Evolutionary conservation across 2,329 filamentous ascomycete genomes (phyloP).

Genomic region (Plenodomus biglobosus): DNA sequence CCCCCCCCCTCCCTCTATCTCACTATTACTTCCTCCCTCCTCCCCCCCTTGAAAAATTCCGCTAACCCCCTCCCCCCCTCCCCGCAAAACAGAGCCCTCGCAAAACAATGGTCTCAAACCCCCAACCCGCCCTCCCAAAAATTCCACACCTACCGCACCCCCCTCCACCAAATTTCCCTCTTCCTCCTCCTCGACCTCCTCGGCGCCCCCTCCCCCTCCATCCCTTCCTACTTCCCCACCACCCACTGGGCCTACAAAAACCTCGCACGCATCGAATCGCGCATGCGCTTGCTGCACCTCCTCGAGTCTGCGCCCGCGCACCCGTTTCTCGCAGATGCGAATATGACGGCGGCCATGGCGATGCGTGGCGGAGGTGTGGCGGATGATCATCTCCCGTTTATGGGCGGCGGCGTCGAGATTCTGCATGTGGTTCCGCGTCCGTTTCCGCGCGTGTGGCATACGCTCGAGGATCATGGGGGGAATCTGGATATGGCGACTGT

Average conservation of each 20-base stretch:
- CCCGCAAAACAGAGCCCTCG: conserved; percentile 59
- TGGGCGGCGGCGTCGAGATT: conserved; percentile 81
- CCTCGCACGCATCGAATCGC: conserved; percentile 72
- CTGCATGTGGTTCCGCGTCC: conserved; percentile 84
- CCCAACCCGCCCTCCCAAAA: conserved; percentile 71
- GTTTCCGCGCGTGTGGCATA: conserved; percentile 88
- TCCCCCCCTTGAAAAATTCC: background rate
- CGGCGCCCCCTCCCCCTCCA: conserved; percentile 65
- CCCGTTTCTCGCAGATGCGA: conserved; percentile 54
- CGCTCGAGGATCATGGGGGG: conserved; percentile 75
- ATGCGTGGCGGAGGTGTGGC: conserved; percentile 57
- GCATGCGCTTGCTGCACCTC: conserved; percentile 67
- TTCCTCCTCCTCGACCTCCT: conserved; percentile 92
- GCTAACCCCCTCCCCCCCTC: too few relatives aligned
- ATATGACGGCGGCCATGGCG: conserved; percentile 23
- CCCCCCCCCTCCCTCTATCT: background rate
- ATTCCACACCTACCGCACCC: conserved; percentile 62
- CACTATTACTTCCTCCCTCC: too few relatives aligned
- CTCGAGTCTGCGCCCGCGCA: conserved; percentile 61
- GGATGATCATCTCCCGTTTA: conserved; percentile 92
- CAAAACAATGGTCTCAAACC: conserved; percentile 75
- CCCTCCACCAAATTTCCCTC: conserved; percentile 76
- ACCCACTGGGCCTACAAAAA: conserved; percentile 92
- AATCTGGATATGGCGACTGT: conserved; percentile 80
- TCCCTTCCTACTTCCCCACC: conserved; percentile 85